These are phyloP conservation scores for Penicillium verrucosum DNA, from an alignment of 2,329 filamentous ascomycete species.

Conservation along the genomic window DNA sequence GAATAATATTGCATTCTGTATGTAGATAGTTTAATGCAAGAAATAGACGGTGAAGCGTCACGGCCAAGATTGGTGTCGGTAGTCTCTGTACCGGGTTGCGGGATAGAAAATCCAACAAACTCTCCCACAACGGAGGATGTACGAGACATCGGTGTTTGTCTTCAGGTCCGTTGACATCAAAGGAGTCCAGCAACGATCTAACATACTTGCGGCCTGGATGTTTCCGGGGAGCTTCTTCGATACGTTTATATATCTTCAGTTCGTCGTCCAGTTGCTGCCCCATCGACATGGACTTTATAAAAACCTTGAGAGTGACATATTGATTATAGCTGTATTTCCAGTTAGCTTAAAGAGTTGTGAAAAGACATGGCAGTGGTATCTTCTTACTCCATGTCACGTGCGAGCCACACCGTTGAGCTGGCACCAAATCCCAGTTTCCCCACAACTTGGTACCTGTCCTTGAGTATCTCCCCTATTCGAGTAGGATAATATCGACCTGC, in stretches of 20 bases:
- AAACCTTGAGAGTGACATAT: conserved; percentile 34
- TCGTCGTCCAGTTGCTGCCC: conserved; percentile 37
- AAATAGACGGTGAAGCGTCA: conserved; percentile 13
- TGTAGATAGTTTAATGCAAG: conserved; percentile 15
- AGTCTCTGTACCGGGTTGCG: conserved; percentile 43
- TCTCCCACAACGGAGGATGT: conserved; percentile 46
- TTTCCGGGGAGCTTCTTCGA: conserved; percentile 24
- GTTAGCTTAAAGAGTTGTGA: background rate
- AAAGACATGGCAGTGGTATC: background rate
- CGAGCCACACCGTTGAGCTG: conserved; percentile 39
- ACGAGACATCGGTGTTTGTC: conserved; percentile 38
- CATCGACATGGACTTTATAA: conserved; percentile 27
- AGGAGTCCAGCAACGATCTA: conserved; percentile 27
- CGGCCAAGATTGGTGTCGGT: conserved; percentile 10
- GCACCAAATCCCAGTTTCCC: conserved; percentile 39
- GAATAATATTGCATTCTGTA: conserved; percentile 13
- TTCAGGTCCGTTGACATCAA: conserved; percentile 31
- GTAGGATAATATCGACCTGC: conserved; percentile 29
- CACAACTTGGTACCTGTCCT: conserved; percentile 33
- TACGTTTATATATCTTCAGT: conserved; percentile 44
- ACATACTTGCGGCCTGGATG: conserved; percentile 34
- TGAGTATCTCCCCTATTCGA: conserved; percentile 30
- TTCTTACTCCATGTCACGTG: conserved; percentile 34
- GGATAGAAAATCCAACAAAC: conserved; percentile 37
- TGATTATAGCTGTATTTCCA: conserved; percentile 18